Conservation (phyloP, 2,329 filamentous ascomycete species). For the Aspergillus pseudonomiae region DNA sequence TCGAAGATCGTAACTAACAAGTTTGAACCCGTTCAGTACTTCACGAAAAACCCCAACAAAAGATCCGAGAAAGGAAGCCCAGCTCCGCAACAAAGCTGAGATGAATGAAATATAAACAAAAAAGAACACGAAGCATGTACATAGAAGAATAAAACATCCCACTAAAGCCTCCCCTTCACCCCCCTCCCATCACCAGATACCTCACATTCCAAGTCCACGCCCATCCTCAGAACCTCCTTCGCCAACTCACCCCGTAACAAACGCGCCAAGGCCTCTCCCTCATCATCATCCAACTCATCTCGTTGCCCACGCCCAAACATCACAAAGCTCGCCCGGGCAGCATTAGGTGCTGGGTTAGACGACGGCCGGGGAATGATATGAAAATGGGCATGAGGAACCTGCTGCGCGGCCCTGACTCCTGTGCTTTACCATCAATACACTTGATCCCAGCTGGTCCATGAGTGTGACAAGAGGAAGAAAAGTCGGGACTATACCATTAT, state of each 20-base stretch:
- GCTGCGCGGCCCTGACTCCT: slow-evolving; percentile 83
- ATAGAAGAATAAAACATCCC: background rate
- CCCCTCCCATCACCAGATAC: slow-evolving; percentile 6
- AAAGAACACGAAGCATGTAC: background rate
- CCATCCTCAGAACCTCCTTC: slow-evolving; percentile 40
- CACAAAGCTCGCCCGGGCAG: slow-evolving; percentile 38
- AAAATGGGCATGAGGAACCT: slow-evolving; percentile 92
- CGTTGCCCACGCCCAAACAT: slow-evolving; percentile 53
- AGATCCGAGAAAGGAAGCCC: slow-evolving; percentile 7
- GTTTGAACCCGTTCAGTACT: slow-evolving; percentile 15
- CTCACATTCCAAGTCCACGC: slow-evolving; percentile 40
- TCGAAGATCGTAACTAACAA: background rate
- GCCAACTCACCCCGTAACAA: slow-evolving; percentile 42
- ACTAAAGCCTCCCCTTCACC: slow-evolving; percentile 26
- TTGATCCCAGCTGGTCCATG: background rate
- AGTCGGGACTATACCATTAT: slow-evolving; percentile 64
- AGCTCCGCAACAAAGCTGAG: slow-evolving; percentile 7
- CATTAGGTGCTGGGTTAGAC: slow-evolving; percentile 26
- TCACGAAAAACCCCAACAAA: slow-evolving; percentile 15
- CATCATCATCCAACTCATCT: slow-evolving; percentile 52
- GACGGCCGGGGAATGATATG: slow-evolving; percentile 84
- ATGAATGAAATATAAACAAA: background rate
- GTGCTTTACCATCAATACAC: slow-evolving; percentile 6
- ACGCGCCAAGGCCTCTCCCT: slow-evolving; percentile 41
- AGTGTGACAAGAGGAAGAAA: background rate